phyloP scores from a whole-genome alignment of 169 alveolate species.

The Cryptosporidium viatorum region DNA sequence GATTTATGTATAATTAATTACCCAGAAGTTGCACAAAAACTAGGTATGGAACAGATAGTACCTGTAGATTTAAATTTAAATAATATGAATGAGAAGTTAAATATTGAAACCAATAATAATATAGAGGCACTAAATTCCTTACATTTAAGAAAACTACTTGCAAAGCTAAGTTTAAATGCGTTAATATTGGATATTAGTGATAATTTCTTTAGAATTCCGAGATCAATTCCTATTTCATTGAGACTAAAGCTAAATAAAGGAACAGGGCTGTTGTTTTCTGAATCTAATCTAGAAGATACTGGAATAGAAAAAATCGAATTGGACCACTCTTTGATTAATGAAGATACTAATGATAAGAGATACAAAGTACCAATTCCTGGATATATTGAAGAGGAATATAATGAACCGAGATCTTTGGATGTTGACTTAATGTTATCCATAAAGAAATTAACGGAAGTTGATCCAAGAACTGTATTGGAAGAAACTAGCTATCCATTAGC shows the following conservation, averaged over 20 bases:
- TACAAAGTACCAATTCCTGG: constrained; percentile 66
- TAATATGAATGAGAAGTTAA: neutral
- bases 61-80: constrained; percentile 29
- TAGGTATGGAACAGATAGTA: constrained; percentile 51
- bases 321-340: neutral
- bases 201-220: constrained; percentile 46
- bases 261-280: constrained; percentile 69
- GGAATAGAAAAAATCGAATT: constrained; percentile 15
- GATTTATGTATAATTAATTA: constrained; percentile 48
- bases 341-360: neutral
- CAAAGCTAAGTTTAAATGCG: constrained; percentile 69
- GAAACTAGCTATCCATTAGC: constrained; percentile 63
- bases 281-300: neutral
- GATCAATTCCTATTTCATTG: constrained; percentile 28
- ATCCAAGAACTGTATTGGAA: constrained; percentile 65
- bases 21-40: constrained; percentile 70
- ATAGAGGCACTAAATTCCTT: constrained; percentile 14
- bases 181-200: constrained; percentile 64
- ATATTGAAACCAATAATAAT: constrained; percentile 19
- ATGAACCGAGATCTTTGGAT: constrained; percentile 65
- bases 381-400: constrained; percentile 61
- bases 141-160: constrained; percentile 13
- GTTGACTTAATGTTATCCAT: constrained; percentile 59
- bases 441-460: constrained; percentile 49
- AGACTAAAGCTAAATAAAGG: constrained; percentile 38